phyloP scores from a whole-genome alignment of 768 basidiomycete genomes.

The Boletus insuetus region DNA sequence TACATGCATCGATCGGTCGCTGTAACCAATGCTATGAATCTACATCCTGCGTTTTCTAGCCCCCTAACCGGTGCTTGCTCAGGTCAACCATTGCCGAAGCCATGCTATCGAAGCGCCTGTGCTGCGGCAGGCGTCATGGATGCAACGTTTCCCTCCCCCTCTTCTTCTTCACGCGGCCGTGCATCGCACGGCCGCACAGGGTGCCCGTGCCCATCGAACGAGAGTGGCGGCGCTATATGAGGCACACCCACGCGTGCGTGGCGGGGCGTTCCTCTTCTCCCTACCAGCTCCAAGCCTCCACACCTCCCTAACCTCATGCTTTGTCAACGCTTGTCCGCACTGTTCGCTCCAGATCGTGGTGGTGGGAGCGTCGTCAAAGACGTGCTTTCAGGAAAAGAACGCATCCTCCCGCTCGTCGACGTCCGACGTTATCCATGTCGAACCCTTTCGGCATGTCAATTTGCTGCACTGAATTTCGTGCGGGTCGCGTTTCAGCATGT shows the following conservation, averaged over 20 bases:
- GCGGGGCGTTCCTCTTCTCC: neutral
- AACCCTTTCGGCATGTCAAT: slow-evolving; percentile 49
- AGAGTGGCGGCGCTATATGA: slow-evolving; percentile 16
- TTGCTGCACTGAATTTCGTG: slow-evolving; percentile 63
- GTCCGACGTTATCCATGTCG: slow-evolving; percentile 45
- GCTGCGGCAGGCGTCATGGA: slow-evolving; percentile 12
- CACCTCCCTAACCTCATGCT: slow-evolving; percentile 5
- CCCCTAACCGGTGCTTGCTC: no score
- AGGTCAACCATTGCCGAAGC: neutral
- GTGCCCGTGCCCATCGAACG: slow-evolving; percentile 5
- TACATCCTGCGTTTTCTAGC: neutral
- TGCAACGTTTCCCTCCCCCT: slow-evolving; percentile 8
- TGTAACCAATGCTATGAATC: neutral
- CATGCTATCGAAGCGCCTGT: slow-evolving; percentile 5
- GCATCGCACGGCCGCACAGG: neutral
- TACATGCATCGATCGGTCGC: no score
- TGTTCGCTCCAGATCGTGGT: slow-evolving; percentile 10
- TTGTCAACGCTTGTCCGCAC: slow-evolving; percentile 9
- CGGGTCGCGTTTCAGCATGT: slow-evolving; percentile 40
- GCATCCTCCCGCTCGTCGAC: slow-evolving; percentile 44
- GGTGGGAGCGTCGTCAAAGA: slow-evolving; percentile 13
- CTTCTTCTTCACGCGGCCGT: slow-evolving; percentile 11
- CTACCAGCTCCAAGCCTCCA: neutral
- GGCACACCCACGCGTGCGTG: neutral
- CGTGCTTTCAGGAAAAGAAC: slow-evolving; percentile 33